Base-by-base conservation (phyloP, 345 rosid genomes). In the Melaleuca alternifolia region DNA sequence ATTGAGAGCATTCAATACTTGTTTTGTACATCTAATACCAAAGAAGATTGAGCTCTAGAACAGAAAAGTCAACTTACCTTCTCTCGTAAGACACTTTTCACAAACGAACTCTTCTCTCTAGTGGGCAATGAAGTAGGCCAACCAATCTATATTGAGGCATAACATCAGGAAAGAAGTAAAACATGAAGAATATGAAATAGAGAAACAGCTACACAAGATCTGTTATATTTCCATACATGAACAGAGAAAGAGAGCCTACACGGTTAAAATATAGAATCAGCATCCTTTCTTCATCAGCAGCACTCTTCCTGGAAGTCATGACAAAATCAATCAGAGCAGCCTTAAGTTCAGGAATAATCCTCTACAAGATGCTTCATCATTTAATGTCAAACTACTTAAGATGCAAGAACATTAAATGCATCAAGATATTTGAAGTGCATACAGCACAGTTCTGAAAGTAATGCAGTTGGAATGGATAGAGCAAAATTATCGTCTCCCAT, bases 41-140 rank as follows among this genome's bases (percentile, higher is more conserved):
- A 75, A 85, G 52, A 77, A 82, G 52, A 54, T 41, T 76, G 79
- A 71, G 26, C 79, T 37, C 48, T 18, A 83, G 44, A 82, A 62
- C 16, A 61, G 14, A 85, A 7, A 33, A 10, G 20, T 54, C 50
- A 50, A 56, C 16, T 75, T 91, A 96, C 98, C 98, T 97, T 97
- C 89, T 95, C 98, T 59, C 89, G 91, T 90, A 97, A 62, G 65
- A 95, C 90, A 54, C 92, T 93, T 91, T 93, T 94, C 62, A 96
- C 90, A 86, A 96, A 96, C 11, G 93, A 15, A 62, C 88, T 91
- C 90, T 95, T 95, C 94, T 97, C 98, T 62, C 83, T 97, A 37
- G 99, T 96, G 54, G 98, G 98, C 93, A 97, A 89, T 20, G 98
- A 94, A 83, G 94, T 92, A 89, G 99, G 99, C 99, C 98, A 97